Evolutionary conservation across 2,329 filamentous ascomycete genomes (phyloP).

Genomic region (Diatrype stigma): DNA sequence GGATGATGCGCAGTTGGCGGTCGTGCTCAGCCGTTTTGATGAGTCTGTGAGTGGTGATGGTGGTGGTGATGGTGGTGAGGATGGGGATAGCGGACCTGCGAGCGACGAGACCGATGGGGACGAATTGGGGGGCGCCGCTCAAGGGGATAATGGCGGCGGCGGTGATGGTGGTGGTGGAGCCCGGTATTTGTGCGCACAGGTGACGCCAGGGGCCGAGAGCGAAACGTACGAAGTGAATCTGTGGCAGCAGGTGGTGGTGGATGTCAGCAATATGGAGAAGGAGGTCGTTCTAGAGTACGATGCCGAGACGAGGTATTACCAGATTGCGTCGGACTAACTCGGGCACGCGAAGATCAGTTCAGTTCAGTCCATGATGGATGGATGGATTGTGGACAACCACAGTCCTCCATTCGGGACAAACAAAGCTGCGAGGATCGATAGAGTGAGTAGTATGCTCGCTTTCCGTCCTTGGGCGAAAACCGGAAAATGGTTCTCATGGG

Average conservation of each 20-base stretch:
- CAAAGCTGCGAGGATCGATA: too few species aligned
- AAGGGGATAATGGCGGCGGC: background rate
- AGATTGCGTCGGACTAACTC: conserved; percentile 18
- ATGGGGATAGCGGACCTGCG: background rate
- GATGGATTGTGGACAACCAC: too few species aligned
- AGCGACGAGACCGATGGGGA: too few species aligned
- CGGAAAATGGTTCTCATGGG: too few species aligned
- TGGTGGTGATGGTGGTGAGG: background rate
- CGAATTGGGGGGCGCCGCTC: too few species aligned
- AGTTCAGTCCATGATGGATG: too few species aligned
- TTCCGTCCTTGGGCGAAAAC: too few species aligned
- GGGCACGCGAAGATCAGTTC: too few species aligned
- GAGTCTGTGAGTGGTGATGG: conserved; percentile 3
- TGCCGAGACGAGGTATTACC: conserved; percentile 38
- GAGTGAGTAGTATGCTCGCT: too few species aligned
- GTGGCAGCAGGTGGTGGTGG: conserved; percentile 34
- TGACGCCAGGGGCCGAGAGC: conserved; percentile 29
- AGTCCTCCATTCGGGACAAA: too few species aligned
- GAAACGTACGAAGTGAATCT: conserved; percentile 36
- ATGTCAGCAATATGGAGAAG: conserved; percentile 31
- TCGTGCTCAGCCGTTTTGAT: conserved; percentile 27
- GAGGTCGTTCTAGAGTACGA: conserved; percentile 43
- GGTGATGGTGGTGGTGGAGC: background rate
- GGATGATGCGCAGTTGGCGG: conserved; percentile 21
- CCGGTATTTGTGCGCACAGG: conserved; percentile 33